phyloP scores from a whole-genome alignment of 495 filamentous ascomycete species.

The Friedmanniomyces endolithicus region DNA sequence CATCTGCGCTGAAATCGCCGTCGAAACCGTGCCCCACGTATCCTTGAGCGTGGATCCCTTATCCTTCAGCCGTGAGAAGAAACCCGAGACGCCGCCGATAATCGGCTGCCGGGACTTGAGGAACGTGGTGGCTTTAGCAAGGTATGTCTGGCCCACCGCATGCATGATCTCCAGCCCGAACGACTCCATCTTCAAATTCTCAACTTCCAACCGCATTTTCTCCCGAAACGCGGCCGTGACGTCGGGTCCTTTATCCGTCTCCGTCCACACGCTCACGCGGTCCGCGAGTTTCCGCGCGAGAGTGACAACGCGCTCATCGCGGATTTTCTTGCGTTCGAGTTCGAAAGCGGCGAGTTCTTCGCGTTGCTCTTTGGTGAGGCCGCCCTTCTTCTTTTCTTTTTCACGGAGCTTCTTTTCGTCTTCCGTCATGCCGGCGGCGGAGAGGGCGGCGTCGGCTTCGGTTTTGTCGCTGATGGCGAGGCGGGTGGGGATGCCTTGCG shows the following conservation, averaged over 20 bases:
- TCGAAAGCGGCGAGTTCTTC: conserved; percentile 84
- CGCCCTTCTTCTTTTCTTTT: conserved; percentile 80
- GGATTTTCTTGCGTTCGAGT: conserved; percentile 64
- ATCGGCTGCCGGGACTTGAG: conserved; percentile 94
- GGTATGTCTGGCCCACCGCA: conserved; percentile 80
- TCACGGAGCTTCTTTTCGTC: conserved; percentile 67
- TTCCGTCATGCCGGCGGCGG: conserved; percentile 55
- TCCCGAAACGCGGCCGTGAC: conserved; percentile 82
- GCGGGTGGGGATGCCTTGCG: conserved; percentile 53
- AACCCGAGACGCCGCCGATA: conserved; percentile 66
- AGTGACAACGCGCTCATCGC: conserved; percentile 82
- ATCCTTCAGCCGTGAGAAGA: conserved; percentile 87
- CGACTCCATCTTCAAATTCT: conserved; percentile 98
- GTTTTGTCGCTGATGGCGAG: conserved; percentile 79
- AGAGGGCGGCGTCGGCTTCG: conserved; percentile 67
- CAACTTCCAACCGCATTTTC: conserved; percentile 88
- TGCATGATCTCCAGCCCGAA: conserved; percentile 97
- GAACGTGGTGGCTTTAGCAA: conserved; percentile 73
- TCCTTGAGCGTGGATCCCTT: conserved; percentile 95
- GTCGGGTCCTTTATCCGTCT: conserved; percentile 79
- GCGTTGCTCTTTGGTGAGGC: conserved; percentile 74
- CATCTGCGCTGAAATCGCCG: conserved; percentile 94
- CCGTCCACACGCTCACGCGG: conserved; percentile 89
- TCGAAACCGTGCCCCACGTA: conserved; percentile 93
- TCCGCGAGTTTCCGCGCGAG: conserved; percentile 76